A percentile compares a stretch with the other conserved stretches of the same genome.
Conservation (phyloP, 352 stramenopile species). For the Globisporangium paddicum region DNA sequence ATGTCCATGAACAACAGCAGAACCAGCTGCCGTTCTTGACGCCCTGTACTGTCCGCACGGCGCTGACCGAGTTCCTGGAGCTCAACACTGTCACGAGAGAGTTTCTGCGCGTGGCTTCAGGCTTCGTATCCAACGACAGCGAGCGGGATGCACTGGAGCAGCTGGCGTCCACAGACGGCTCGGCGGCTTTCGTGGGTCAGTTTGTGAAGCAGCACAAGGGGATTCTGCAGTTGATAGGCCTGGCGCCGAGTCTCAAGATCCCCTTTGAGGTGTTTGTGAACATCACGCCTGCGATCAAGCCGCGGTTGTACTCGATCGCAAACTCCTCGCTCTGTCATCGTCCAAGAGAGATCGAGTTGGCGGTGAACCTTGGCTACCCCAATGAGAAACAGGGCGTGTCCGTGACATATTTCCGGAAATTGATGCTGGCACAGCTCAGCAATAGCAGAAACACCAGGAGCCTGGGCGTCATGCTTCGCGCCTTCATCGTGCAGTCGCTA, state of each 20-base stretch:
- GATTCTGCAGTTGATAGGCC: constrained; percentile 73
- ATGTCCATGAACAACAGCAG: not conserved
- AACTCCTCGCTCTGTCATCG: constrained; percentile 59
- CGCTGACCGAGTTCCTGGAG: constrained; percentile 90
- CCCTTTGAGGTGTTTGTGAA: constrained; percentile 78
- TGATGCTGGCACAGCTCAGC: constrained; percentile 3
- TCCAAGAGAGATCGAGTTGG: constrained; percentile 82
- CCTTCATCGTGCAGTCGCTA: constrained; percentile 84
- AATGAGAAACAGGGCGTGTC: constrained; percentile 22
- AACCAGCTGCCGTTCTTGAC: constrained; percentile 82
- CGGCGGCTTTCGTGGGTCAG: constrained; percentile 71
- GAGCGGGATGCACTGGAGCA: constrained; percentile 43
- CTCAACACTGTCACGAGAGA: constrained; percentile 68
- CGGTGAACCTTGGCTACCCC: constrained; percentile 79
- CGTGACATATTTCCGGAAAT: constrained; percentile 18
- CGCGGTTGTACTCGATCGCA: constrained; percentile 93
- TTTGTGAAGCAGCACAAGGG: constrained; percentile 71
- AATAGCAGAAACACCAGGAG: constrained; percentile 18
- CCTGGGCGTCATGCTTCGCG: constrained; percentile 74
- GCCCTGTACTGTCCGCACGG: constrained; percentile 85
- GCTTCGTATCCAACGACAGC: constrained; percentile 32
- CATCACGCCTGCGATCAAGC: constrained; percentile 81
- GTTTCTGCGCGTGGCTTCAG: constrained; percentile 42
- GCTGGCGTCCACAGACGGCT: constrained; percentile 61
- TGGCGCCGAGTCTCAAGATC: constrained; percentile 40